These are phyloP conservation scores for Thermothielavioides terrestris DNA, from an alignment of 495 filamentous ascomycete species.

Conservation along the genomic window DNA sequence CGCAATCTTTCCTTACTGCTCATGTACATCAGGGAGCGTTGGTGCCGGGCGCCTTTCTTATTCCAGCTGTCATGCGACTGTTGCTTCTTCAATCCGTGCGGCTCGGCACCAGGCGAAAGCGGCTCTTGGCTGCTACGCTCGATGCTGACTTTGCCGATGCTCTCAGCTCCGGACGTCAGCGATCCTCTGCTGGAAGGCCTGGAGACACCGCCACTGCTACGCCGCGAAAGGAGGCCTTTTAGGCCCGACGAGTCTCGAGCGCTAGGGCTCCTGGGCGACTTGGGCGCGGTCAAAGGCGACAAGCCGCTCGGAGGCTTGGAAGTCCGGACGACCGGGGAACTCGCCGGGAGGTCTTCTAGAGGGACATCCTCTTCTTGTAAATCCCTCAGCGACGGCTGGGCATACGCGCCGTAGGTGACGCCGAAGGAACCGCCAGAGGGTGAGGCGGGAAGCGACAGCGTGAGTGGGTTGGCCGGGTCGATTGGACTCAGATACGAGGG, in stretches of 20 bases:
- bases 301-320: constrained; percentile 70
- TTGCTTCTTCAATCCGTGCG: constrained; percentile 31
- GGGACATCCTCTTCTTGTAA: constrained; percentile 56
- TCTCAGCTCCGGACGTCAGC: constrained; percentile 42
- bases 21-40: constrained; percentile 51
- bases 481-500: constrained; percentile 21
- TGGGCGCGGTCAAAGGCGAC: constrained; percentile 56
- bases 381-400: constrained; percentile 31
- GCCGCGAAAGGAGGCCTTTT: constrained; percentile 36
- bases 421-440: constrained; percentile 53
- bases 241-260: constrained; percentile 36
- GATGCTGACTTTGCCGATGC: constrained; percentile 51
- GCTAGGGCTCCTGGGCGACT: constrained; percentile 39
- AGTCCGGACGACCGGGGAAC: constrained; percentile 76
- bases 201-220: constrained; percentile 33
- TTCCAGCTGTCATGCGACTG: constrained; percentile 47
- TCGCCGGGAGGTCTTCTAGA: constrained; percentile 55
- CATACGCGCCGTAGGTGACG: constrained; percentile 59
- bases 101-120: constrained; percentile 30
- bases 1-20: constrained; percentile 49
- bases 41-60: constrained; percentile 41
- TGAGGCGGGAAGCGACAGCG: constrained; percentile 40
- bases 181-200: constrained; percentile 47
- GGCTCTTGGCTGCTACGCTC: constrained; percentile 40
- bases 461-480: constrained; percentile 30